Base-by-base conservation (phyloP, 345 rosid species). In the Stellera chamaejasme region DNA sequence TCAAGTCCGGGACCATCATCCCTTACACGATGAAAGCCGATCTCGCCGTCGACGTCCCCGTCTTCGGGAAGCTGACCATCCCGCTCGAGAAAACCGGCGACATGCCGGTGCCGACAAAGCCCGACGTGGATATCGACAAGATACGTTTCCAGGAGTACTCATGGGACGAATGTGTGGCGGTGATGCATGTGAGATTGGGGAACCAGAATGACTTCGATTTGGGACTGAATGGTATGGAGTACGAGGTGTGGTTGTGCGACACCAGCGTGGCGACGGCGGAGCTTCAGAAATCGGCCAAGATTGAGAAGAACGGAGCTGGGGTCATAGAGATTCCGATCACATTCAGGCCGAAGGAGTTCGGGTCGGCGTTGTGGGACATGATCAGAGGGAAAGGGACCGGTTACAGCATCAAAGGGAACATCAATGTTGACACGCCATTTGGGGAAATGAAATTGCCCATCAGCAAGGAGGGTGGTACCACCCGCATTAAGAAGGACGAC, bases 321-420 rank as follows among this genome's bases (percentile, higher is more conserved):
- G 45, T 54, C 48, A 43, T 94, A n/a, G 85, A 87, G 3, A 59
- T 94, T 50, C 99, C 97, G 0, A 77, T 94, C 59, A 77, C 90
- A 46, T 94, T 94, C 65, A 75, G 77, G 75, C 99, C 99, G 13
- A 94, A 90, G 79, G 99, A 94, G 50, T 85, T 85, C 63, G 99
- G 99, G 56, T 89, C 97, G 7, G 93, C 97, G 0, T 78, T 94
- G 12, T 94, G 99, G 99, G 99, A 94, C 73, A 82, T 94, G 95
- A 94, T 94, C 8, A 82, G 92, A 65, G 99, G 99, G 39, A 94
- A 64, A 68, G 97, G 97, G 45, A 90, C 96, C 8, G 92, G 96
- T 14, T 90, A 94, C 72, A 66, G 79, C 43, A 83, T 94, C 67
- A 94, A 87, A 78, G 99, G 97, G 44, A 54, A 87, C 61, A 73